Percentiles rank a stretch among this genome's conserved stretches.
phyloP scores from a whole-genome alignment of 176 grass and related monocot species.

The Zizania latifolia region DNA sequence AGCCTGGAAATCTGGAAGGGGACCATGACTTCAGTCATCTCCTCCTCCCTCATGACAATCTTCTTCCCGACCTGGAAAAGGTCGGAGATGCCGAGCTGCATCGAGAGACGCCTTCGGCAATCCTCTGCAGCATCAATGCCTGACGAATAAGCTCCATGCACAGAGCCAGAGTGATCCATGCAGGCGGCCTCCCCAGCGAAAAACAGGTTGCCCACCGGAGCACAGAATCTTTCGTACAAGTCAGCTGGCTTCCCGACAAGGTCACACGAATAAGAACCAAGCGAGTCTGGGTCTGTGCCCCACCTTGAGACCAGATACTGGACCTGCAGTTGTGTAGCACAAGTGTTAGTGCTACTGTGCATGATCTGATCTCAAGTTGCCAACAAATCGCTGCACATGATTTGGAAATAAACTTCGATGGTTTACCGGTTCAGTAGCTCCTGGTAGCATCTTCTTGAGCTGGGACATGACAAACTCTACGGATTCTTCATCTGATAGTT shows the following conservation, averaged over 20 bases:
- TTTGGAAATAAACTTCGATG: not conserved
- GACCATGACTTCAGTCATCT: conserved; percentile 68
- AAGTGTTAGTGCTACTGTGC: not conserved
- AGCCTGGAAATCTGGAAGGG: conserved; percentile 95
- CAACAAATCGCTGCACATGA: not conserved
- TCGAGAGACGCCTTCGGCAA: conserved; percentile 61
- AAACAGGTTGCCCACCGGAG: conserved; percentile 82
- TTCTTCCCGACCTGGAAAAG: conserved; percentile 55
- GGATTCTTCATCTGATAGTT: conserved; percentile 71
- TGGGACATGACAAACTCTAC: conserved; percentile 77
- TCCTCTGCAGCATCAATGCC: conserved; percentile 67
- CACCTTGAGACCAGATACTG: conserved; percentile 86
- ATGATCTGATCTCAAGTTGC: not conserved
- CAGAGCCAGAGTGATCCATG: conserved; percentile 82
- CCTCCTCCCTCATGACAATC: conserved; percentile 74
- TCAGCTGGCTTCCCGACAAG: conserved; percentile 88
- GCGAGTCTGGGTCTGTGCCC: conserved; percentile 79
- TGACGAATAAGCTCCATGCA: conserved; percentile 90
- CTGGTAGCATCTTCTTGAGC: conserved; percentile 79
- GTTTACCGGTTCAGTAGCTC: conserved; percentile 67
- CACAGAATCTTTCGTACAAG: conserved; percentile 89
- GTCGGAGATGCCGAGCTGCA: conserved; percentile 59
- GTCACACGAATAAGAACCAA: conserved; percentile 89
- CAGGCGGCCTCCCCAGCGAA: conserved; percentile 95
- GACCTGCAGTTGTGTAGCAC: conserved; percentile 36